Percentiles rank a stretch among this genome's conserved stretches.
These are phyloP conservation scores for Metschnikowia corniflorae DNA, from an alignment of 805 yeast genomes.

Conservation along the genomic window DNA sequence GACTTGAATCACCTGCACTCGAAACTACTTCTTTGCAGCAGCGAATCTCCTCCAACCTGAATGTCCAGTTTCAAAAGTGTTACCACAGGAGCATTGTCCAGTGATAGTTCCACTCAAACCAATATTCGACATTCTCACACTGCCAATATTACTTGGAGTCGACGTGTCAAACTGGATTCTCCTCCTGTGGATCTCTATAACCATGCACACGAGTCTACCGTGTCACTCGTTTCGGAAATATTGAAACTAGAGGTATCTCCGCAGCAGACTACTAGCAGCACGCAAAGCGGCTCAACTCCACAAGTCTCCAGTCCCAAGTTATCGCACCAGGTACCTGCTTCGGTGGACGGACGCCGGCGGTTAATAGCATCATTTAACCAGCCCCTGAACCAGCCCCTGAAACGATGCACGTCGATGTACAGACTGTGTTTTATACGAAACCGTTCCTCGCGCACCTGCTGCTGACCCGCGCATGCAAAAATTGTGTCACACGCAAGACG, in stretches of 20 bases:
- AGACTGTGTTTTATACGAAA: conserved; percentile 59
- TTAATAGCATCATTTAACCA: neutral
- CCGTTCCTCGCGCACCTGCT: conserved; percentile 61
- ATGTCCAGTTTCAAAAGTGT: no score
- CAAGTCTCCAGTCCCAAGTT: neutral
- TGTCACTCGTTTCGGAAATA: conserved; percentile 81
- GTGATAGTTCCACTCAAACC: no score
- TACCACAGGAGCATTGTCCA: no score
- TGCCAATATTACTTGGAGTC: no score
- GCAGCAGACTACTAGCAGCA: neutral
- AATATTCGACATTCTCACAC: no score
- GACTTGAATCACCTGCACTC: no score
- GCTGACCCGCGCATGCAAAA: conserved; percentile 48
- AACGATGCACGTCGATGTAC: conserved; percentile 36
- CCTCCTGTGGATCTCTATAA: conserved; percentile 93
- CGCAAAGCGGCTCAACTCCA: neutral
- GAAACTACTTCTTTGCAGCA: no score
- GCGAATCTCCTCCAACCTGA: no score
- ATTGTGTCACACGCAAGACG: conserved; percentile 53
- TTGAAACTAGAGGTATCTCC: conserved; percentile 44
- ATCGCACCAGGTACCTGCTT: neutral
- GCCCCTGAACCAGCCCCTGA: no score
- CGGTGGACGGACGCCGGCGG: conserved; percentile 4
- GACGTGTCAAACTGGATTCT: conserved; percentile 75
- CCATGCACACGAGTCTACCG: conserved; percentile 69